Conservation (phyloP, 192 early-diverging fungal species). For the Diversispora eburnea region DNA sequence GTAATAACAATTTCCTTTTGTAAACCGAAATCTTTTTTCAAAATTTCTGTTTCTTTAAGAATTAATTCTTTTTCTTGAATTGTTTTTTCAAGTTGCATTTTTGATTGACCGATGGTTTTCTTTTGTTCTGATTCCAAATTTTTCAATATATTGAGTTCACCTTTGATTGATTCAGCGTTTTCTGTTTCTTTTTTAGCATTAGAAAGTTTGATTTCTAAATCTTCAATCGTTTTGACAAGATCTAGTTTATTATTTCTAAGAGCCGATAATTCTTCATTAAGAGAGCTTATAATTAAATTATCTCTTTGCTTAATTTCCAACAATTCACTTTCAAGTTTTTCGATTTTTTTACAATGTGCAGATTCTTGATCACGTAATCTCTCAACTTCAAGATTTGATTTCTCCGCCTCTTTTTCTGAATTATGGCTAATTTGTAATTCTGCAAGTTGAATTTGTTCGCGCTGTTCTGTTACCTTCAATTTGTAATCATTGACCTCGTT, state of each 20-base stretch:
- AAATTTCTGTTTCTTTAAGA: background rate
- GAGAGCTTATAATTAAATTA: too few species aligned
- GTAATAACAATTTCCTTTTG: constrained; percentile 6
- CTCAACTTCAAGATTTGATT: background rate
- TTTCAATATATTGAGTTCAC: constrained; percentile 1
- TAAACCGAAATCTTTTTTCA: background rate
- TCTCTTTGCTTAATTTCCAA: too few species aligned
- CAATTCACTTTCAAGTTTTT: background rate
- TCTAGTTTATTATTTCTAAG: background rate
- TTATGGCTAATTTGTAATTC: background rate
- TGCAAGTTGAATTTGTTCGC: background rate
- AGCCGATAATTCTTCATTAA: background rate
- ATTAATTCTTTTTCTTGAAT: background rate
- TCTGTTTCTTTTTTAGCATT: constrained; percentile 7
- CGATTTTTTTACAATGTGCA: background rate
- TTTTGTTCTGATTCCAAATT: background rate
- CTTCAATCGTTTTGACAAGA: background rate
- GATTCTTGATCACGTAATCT: background rate
- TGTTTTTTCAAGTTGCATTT: background rate
- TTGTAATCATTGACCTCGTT: background rate
- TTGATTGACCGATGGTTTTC: background rate
- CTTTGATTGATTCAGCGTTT: background rate
- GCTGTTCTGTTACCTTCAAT: background rate
- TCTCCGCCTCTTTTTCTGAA: background rate
- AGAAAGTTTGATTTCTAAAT: background rate